phyloP scores from a whole-genome alignment of 1,139 yeast genomes.

The Kodamaea plutei region DNA sequence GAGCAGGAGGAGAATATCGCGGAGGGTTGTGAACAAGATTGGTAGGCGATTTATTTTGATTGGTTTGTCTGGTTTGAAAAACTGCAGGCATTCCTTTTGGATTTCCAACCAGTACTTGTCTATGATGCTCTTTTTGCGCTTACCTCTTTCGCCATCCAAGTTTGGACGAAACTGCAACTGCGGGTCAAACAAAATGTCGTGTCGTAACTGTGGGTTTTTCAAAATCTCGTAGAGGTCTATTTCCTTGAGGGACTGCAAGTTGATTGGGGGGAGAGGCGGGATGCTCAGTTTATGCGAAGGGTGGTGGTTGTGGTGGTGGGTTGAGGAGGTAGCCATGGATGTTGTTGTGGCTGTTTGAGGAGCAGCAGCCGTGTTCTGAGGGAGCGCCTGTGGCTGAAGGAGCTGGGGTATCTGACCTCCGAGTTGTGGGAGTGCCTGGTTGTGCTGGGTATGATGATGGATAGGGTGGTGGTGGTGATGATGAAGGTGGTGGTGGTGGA shows the following conservation, averaged over 20 bases:
- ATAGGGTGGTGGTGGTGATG: conserved; percentile 13
- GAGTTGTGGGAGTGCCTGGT: conserved; percentile 14
- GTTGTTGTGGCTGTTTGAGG: conserved; percentile 2
- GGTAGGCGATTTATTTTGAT: conserved; percentile 52
- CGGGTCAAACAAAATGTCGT: conserved; percentile 90
- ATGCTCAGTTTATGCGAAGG: conserved; percentile 11
- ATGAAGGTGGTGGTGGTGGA: conserved; percentile 13
- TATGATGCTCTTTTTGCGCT: conserved; percentile 67
- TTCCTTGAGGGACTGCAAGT: conserved; percentile 76
- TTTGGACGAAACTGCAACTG: conserved; percentile 90
- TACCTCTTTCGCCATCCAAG: conserved; percentile 85
- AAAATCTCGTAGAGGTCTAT: conserved; percentile 86
- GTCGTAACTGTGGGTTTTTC: conserved; percentile 88
- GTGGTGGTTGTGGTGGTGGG: conserved; percentile 5
- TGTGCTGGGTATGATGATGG: conserved; percentile 9
- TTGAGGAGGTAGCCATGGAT: conserved; percentile 4
- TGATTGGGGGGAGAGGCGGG: conserved; percentile 74
- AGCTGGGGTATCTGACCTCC: conserved; percentile 13
- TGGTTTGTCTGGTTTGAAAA: conserved; percentile 20
- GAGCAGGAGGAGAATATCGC: conserved; percentile 70
- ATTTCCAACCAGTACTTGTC: conserved; percentile 84
- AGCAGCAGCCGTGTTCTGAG: too few relatives aligned
- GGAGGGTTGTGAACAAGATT: conserved; percentile 66
- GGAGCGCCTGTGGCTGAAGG: conserved; percentile 3
- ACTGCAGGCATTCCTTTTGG: conserved; percentile 53